Base-by-base conservation (phyloP, 805 yeast species). In the Allodekkera sacchari region DNA sequence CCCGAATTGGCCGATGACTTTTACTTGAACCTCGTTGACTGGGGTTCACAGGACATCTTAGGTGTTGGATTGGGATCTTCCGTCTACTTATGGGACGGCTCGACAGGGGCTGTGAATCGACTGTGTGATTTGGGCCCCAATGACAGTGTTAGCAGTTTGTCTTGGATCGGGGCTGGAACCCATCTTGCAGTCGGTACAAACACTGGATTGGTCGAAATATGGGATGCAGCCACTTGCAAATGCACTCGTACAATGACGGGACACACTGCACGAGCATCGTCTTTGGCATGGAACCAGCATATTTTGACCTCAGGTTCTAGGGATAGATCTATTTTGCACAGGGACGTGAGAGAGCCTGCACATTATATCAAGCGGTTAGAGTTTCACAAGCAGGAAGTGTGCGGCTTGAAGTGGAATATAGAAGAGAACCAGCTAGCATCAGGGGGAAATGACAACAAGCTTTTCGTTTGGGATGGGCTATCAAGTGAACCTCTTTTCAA, bases 1-100 rank as follows among this genome's bases (percentile, higher is more conserved):
- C 98, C 97, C 0, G 95, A 85, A 29, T 63, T 92, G 15, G 85
- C 85, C 5, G 97, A 92, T 53, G 97, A 89, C 52, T 89, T 88
- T 50, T 89, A 89, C 52, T 66, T 87, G 31, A 92, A 92, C 47
- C 64, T 92, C 35, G 82, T 92, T 1, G 97, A 92, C 52, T 89
- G 98, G 98, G 95, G 96, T 0, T 72, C 84, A 17, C 84, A 79
- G 36, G 94, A 89, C 54, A 61, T 83, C 21, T 60, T 92, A 25
- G 95, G 89, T 2, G 97, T 92, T 6, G 97, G 96, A 0, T 63
- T 92, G 27, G 94, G 92, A 0, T 76, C 83, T 30, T 70, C 83
- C 28, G 96, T 88, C 1, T 92, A 92, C 50, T 59, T 89, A 10
- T 88, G 97, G 84, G 87, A 87, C 52, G 94, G 94, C 1, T 63